These are phyloP conservation scores for Globisporangium echinulatum DNA, from an alignment of 352 stramenopile genomes.

Conservation along the genomic window DNA sequence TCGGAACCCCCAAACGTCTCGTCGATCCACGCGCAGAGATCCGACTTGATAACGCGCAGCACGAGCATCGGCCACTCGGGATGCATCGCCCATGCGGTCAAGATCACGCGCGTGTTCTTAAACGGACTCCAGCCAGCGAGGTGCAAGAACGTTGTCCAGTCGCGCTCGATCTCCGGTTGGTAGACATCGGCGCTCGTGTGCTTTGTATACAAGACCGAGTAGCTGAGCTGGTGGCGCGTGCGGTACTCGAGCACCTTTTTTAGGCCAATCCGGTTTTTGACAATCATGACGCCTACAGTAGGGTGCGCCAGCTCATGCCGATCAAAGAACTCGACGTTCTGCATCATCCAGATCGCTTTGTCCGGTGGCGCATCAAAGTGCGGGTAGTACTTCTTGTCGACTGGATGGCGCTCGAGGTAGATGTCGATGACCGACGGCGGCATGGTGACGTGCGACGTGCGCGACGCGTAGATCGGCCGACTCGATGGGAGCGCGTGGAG, in stretches of 20 bases:
- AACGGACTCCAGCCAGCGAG: constrained; percentile 63
- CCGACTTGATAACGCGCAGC: constrained; percentile 56
- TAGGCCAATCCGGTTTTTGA: constrained; percentile 75
- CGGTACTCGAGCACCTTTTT: constrained; percentile 83
- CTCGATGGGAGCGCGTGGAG: constrained; percentile 61
- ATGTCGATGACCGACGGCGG: constrained; percentile 73
- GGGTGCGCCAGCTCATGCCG: constrained; percentile 66
- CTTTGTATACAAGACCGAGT: constrained; percentile 79
- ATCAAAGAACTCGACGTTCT: constrained; percentile 82
- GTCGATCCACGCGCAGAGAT: constrained; percentile 66
- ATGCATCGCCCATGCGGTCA: constrained; percentile 59
- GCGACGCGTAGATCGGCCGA: constrained; percentile 46
- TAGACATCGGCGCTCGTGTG: constrained; percentile 75
- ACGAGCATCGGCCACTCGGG: constrained; percentile 70
- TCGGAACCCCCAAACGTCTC: constrained; percentile 38
- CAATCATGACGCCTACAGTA: constrained; percentile 72
- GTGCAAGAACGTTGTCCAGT: constrained; percentile 76
- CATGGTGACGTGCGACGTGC: constrained; percentile 30
- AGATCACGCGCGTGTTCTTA: constrained; percentile 73
- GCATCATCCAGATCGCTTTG: constrained; percentile 85
- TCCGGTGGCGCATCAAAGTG: constrained; percentile 41
- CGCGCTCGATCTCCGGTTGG: constrained; percentile 40
- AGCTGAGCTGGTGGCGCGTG: constrained; percentile 62
- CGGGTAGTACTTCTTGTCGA: constrained; percentile 68
- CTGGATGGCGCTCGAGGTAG: constrained; percentile 68